Evolutionary conservation across 805 yeast genomes (phyloP).

Genomic region (Schizosaccharomyces cryophilus): DNA sequence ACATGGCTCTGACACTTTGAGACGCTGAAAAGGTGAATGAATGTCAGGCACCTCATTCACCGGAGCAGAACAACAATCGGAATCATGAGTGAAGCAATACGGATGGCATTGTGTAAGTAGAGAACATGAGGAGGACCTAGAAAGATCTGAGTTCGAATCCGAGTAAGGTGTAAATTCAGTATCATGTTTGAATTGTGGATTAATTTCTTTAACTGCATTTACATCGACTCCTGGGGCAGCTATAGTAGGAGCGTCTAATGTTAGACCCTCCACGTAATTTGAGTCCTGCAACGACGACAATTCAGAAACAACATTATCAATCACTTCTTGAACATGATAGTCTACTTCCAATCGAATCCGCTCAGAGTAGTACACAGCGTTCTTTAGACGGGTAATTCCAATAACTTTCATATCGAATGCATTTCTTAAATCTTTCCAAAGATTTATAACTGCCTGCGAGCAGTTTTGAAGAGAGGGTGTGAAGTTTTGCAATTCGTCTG

Average conservation of each 20-base stretch:
- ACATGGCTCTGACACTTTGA: background rate
- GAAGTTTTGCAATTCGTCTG: background rate
- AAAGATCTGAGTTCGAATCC: background rate
- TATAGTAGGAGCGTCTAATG: background rate
- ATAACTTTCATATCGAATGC: constrained; percentile 43
- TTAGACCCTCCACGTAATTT: background rate
- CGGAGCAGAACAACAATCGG: background rate
- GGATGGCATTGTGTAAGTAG: background rate
- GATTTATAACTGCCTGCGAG: constrained; percentile 10
- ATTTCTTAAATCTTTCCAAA: constrained; percentile 42
- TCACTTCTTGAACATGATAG: constrained; percentile 33
- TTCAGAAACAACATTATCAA: constrained; percentile 32
- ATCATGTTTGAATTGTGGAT: no score
- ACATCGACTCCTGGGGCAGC: background rate
- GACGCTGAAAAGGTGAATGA: background rate
- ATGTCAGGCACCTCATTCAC: background rate
- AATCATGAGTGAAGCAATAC: background rate
- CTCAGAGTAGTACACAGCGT: constrained; percentile 49
- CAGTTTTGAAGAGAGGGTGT: background rate
- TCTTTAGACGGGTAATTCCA: constrained; percentile 42
- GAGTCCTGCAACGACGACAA: background rate
- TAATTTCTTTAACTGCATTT: no score
- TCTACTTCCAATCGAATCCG: constrained; percentile 62
- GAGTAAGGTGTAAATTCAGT: no score
- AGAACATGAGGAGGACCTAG: background rate